Conservation (phyloP, 768 basidiomycete species). For the Pleurotus salmoneostramineus region DNA sequence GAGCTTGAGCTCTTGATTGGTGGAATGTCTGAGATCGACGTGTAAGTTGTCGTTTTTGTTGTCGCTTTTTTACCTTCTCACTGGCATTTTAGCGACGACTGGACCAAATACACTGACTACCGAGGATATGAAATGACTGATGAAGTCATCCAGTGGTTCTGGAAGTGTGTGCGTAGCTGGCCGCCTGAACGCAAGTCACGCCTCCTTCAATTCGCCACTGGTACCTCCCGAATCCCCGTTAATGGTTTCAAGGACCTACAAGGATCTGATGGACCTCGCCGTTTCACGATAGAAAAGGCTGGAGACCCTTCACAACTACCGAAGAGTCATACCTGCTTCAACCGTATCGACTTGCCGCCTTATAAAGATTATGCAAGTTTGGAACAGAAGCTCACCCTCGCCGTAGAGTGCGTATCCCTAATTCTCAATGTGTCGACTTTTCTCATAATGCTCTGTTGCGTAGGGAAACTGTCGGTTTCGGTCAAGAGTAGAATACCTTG, state of each 20-base stretch:
- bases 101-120: slow-evolving; percentile 99
- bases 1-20: slow-evolving; percentile 97
- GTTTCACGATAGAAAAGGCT: slow-evolving; percentile 98
- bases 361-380: slow-evolving; percentile 94
- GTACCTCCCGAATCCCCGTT: slow-evolving; percentile 95
- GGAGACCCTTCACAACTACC: slow-evolving; percentile 96
- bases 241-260: slow-evolving; percentile 99
- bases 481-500: slow-evolving; percentile 65
- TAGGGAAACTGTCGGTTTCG: slow-evolving; percentile 92
- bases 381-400: slow-evolving; percentile 92
- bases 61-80: neutral
- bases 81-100: slow-evolving; percentile 69
- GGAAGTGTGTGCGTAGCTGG: slow-evolving; percentile 98
- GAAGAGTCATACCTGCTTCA: slow-evolving; percentile 97
- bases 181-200: slow-evolving; percentile 98
- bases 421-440: slow-evolving; percentile 6
- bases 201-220: slow-evolving; percentile 93
- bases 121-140: slow-evolving; percentile 94
- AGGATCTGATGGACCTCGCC: slow-evolving; percentile 93
- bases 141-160: slow-evolving; percentile 99
- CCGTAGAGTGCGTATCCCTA: slow-evolving; percentile 73
- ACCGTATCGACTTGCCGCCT: slow-evolving; percentile 93
- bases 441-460: slow-evolving; percentile 9
- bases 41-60: slow-evolving; percentile 50
- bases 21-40: slow-evolving; percentile 99